Base-by-base conservation (phyloP, 371 early-diverging fungal species). In the Apophysomyces sp. region DNA sequence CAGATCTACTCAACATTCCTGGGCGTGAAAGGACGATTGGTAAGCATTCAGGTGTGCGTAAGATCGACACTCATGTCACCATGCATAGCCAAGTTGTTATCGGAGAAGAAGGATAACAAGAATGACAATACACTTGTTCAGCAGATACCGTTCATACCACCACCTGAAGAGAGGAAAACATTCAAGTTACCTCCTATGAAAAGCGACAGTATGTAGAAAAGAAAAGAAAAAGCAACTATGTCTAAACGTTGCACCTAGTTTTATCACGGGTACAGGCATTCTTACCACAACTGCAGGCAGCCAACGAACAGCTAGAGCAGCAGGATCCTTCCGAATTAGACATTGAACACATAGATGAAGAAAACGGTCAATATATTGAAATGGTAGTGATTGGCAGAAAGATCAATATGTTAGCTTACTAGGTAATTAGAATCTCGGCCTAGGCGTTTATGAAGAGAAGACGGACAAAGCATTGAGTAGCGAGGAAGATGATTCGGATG, bases 391-490 rank as follows among this genome's bases (percentile, higher is more conserved):
- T 6, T 49, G 9, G 51, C 9, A 18, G 26, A 11, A 24, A 36
- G 32, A 5, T 53, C 32, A 36, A 21, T 16, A 3, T 13, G 9
- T 4, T 26, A 51, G 21, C 52, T 36, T 26, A 27, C 16, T 4
- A n/a, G n/a, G 18, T 12, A 16, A 18, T 9, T 37, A 79, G 79
- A 80, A 86, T 60, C 73, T 86, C 13, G 86, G 86, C 4, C 65
- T 86, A 37, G 87, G 87, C 44, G 84, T 86, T 1, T 86, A 81
- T 65, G 87, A 84, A 53, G 66, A 74, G 57, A 83, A 83, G 55
- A 71, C 70, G 55, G 60, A n/a, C n/a, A n/a, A n/a, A n/a, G 32
- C 55, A 28, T 51, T 44, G 2, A 63, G 63, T 15, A 62, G 63
- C 24, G 59, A 65, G 24, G 53, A 62, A 13, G 69, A 73, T 12